Base-by-base conservation (phyloP, 345 rosid genomes). In the thale cress (Arabidopsis thaliana) region DNA sequence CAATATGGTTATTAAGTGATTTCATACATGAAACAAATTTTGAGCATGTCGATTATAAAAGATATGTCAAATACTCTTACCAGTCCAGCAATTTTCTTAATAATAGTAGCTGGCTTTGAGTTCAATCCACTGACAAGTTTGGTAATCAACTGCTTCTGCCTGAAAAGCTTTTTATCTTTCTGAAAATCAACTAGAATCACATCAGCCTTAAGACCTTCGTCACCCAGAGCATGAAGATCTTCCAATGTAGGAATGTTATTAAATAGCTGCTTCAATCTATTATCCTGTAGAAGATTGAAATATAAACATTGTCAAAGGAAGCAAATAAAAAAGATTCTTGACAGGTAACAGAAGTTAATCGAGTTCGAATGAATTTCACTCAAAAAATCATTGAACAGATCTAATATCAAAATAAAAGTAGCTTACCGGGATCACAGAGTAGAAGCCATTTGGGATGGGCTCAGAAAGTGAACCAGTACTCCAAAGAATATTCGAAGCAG, bases 61-160 rank as follows among this genome's bases (percentile, higher is more conserved):
- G 50, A 44, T 61, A 40, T 48, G 38, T 30, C 46, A 74, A 40
- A 10, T 62, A 40, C 44, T 77, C 89, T 86, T 76, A 96, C 99
- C 96, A 93, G 82, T 83, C 87, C 97, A 12, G 96, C 96, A 68
- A 93, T 91, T 87, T 93, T 96, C 83, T 93, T 96, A 56, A 96
- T 84, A 80, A 89, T 75, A 48, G 88, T 85, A 67, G 97, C 91
- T 48, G 98, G 96, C 78, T 93, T 90, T 69, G 99, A 88, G 81
- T 85, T 87, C 82, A 89, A 71, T 74, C 98, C 99, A 80, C 84
- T 93, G 63, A 89, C 93, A 68, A 91, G 82, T 65, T 91, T 84
- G 71, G 79, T 70, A 56, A 86, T 85, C 85, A 88, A 80, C 81
- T 88, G 98, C 83, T 93, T 93, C 71, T 91, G 85, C 96, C 88